These are phyloP conservation scores for Cicer bijugum DNA, from an alignment of 306 rosid genomes.

Conservation along the genomic window DNA sequence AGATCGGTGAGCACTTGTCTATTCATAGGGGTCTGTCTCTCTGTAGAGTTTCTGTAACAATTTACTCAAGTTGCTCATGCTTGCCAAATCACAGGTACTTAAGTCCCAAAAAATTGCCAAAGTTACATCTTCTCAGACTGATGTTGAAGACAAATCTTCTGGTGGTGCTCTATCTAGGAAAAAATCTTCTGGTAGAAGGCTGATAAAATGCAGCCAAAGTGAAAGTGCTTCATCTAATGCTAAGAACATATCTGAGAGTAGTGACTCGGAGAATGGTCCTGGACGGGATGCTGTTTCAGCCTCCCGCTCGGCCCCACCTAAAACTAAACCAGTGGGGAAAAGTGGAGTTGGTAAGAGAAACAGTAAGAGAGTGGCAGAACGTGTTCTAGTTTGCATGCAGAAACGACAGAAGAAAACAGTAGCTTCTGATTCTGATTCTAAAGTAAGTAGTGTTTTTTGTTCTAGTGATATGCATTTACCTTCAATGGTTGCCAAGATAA, in stretches of 20 bases:
- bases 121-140: slow-evolving; percentile 61
- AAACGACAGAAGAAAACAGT: slow-evolving; percentile 81
- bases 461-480: slow-evolving; percentile 56
- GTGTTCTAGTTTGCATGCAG: slow-evolving; percentile 84
- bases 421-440: slow-evolving; percentile 82
- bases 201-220: slow-evolving; percentile 70
- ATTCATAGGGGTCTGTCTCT: slow-evolving; percentile 36
- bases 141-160: slow-evolving; percentile 67
- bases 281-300: slow-evolving; percentile 61
- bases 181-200: slow-evolving; percentile 69
- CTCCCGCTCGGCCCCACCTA: slow-evolving; percentile 60
- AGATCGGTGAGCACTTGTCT: slow-evolving; percentile 61
- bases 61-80: slow-evolving; percentile 44
- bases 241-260: slow-evolving; percentile 83
- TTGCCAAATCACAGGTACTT: slow-evolving; percentile 57
- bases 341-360: slow-evolving; percentile 75
- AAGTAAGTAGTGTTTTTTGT: slow-evolving; percentile 63
- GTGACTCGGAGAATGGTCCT: slow-evolving; percentile 89
- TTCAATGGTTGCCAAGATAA: slow-evolving; percentile 48
- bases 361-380: slow-evolving; percentile 95
- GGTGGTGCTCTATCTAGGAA: slow-evolving; percentile 62
- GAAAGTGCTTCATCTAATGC: slow-evolving; percentile 97
- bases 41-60: slow-evolving; percentile 12
- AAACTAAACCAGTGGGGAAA: slow-evolving; percentile 63
- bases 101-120: slow-evolving; percentile 63